Evolutionary conservation across 1,284 basidiomycete species (phyloP).

Genomic region (Leucoagaricus sp.): DNA sequence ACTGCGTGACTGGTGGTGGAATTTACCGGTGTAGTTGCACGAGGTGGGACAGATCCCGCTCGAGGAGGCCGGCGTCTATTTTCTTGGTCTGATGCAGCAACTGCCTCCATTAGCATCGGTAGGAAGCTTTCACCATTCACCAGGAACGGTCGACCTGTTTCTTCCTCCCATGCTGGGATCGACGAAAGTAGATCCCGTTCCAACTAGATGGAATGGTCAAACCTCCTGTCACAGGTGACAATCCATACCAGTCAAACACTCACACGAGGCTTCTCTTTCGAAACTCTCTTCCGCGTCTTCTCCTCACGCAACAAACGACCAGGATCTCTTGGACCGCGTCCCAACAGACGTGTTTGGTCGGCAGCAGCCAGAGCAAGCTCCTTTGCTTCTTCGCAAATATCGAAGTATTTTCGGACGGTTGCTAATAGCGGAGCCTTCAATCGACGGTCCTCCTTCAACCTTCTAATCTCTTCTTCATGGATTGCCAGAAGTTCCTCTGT

Average conservation of each 20-base stretch:
- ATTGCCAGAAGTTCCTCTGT: slow-evolving; percentile 86
- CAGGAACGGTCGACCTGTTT: slow-evolving; percentile 76
- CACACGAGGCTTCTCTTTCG: slow-evolving; percentile 92
- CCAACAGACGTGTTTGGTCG: slow-evolving; percentile 77
- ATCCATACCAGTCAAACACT: slow-evolving; percentile 25
- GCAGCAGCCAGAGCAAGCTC: slow-evolving; percentile 82
- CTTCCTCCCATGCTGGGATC: slow-evolving; percentile 89
- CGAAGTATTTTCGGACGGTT: slow-evolving; percentile 85
- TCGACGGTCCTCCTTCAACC: slow-evolving; percentile 79
- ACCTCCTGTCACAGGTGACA: background rate
- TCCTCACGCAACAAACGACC: slow-evolving; percentile 87
- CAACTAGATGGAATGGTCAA: slow-evolving; percentile 50
- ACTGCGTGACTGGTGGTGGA: slow-evolving; percentile 37
- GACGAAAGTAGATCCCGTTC: slow-evolving; percentile 83
- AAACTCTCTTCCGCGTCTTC: slow-evolving; percentile 97
- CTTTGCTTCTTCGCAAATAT: slow-evolving; percentile 89
- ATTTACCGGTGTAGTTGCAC: slow-evolving; percentile 60
- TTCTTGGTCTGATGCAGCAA: slow-evolving; percentile 74
- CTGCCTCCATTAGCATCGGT: slow-evolving; percentile 72
- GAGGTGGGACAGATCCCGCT: slow-evolving; percentile 56
- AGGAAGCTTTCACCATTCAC: slow-evolving; percentile 87
- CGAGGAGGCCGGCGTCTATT: slow-evolving; percentile 55
- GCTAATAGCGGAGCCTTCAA: slow-evolving; percentile 78
- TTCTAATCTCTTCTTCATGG: slow-evolving; percentile 87
- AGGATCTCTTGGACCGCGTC: slow-evolving; percentile 78